Evolutionary conservation across 169 alveolate species (phyloP).

Genomic region (Plasmodium vivax): DNA sequence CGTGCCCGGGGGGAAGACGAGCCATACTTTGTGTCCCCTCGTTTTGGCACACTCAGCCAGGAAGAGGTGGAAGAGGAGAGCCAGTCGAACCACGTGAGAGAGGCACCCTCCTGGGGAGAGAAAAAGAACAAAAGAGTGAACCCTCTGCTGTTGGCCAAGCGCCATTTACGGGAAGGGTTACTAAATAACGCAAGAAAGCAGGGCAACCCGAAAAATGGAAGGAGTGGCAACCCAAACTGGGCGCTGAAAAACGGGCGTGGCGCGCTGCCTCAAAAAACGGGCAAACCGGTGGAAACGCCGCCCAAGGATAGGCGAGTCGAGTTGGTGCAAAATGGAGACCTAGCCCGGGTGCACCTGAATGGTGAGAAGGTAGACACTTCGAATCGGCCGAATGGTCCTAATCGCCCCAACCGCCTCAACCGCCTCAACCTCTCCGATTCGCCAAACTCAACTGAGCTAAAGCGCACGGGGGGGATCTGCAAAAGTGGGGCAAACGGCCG

Average conservation of each 20-base stretch:
- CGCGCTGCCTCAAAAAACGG: neutral
- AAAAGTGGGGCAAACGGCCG: neutral
- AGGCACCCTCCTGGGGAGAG: neutral
- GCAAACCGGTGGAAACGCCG: neutral
- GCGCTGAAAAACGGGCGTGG: neutral
- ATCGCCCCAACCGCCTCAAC: neutral
- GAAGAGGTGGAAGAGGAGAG: neutral
- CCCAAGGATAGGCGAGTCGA: neutral
- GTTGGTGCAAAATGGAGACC: neutral
- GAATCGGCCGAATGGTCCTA: neutral
- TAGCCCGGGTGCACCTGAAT: constrained; percentile 6
- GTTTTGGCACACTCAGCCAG: neutral
- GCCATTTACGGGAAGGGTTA: neutral
- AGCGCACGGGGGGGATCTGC: neutral
- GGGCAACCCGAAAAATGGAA: neutral
- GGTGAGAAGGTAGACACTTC: constrained; percentile 2
- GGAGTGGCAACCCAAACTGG: neutral
- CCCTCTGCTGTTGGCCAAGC: neutral
- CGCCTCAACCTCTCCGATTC: constrained; percentile 24
- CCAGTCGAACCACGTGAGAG: neutral
- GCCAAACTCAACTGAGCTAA: constrained; percentile 28
- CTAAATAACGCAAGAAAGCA: neutral
- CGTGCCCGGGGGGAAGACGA: neutral
- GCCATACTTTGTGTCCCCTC: neutral
- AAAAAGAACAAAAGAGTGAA: neutral